phyloP scores from a whole-genome alignment of 2,329 filamentous ascomycete genomes.

The Neonectria magnoliae region DNA sequence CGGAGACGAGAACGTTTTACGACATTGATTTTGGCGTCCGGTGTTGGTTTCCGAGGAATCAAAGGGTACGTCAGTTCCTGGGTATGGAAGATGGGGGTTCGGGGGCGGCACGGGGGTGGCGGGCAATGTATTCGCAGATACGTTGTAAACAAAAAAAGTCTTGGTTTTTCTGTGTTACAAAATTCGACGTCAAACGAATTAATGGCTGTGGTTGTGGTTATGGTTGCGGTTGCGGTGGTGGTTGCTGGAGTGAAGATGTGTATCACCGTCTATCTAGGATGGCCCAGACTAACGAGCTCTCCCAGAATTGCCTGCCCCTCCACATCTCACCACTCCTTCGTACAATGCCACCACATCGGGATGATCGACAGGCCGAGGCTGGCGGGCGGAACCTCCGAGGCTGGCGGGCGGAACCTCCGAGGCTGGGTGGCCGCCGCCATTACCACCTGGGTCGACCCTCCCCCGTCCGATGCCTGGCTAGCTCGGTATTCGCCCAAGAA shows the following conservation, averaged over 20 bases:
- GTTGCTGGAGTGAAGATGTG: neutral
- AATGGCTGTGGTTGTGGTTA: neutral
- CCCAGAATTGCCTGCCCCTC: neutral
- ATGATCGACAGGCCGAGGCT: neutral
- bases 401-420: neutral
- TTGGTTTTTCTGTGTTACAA: neutral
- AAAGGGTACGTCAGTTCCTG: neutral
- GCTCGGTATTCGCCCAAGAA: neutral
- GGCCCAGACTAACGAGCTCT: slow-evolving; percentile 8
- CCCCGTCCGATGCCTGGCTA: slow-evolving; percentile 4
- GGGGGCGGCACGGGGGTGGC: neutral
- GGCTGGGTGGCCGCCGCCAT: neutral
- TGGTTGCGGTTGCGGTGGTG: neutral
- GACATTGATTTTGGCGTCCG: neutral
- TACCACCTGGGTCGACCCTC: neutral
- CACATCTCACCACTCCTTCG: neutral
- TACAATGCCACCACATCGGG: neutral
- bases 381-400: neutral
- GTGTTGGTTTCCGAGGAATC: slow-evolving; percentile 7
- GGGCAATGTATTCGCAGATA: neutral
- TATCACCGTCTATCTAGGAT: neutral
- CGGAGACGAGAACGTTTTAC: slow-evolving; percentile 3
- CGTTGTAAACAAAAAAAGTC: neutral
- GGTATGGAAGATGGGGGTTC: neutral
- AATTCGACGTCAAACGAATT: neutral